A percentile compares a stretch with the other conserved stretches of the same genome.
These are phyloP conservation scores for Aspergillus taichungensis DNA, from an alignment of 495 filamentous ascomycete genomes.

Conservation along the genomic window DNA sequence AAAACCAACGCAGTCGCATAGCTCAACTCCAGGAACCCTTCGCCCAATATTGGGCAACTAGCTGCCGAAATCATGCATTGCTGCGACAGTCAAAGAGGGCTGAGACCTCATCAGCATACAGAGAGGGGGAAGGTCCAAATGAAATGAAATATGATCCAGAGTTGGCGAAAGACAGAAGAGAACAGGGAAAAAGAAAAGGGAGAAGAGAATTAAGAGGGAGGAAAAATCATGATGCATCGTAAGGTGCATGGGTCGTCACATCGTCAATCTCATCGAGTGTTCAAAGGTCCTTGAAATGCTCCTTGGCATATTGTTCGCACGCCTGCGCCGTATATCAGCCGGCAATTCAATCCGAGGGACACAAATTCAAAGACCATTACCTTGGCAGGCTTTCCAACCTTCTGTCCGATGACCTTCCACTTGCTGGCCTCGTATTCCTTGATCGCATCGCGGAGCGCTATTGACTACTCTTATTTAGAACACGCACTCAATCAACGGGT, in stretches of 20 bases:
- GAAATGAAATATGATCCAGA: constrained; percentile 11
- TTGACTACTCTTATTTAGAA: constrained; percentile 50
- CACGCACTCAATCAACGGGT: constrained; percentile 4
- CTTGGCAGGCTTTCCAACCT: constrained; percentile 97
- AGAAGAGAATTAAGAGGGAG: constrained; percentile 21
- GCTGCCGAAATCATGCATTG: constrained; percentile 1
- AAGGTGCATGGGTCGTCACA: constrained; percentile 25
- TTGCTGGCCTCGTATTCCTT: constrained; percentile 98
- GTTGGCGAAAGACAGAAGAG: too few relatives aligned
- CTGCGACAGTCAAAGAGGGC: background rate
- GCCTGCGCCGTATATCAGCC: constrained; percentile 47
- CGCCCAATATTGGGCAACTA: constrained; percentile 11
- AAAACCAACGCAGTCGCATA: constrained; percentile 7
- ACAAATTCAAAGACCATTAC: constrained; percentile 26
- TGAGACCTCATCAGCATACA: background rate
- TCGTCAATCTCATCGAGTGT: constrained; percentile 26
- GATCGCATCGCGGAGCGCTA: constrained; percentile 82
- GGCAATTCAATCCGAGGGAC: background rate
- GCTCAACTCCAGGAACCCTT: constrained; percentile 21
- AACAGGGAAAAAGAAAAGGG: constrained; percentile 3
- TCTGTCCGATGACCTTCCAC: constrained; percentile 94
- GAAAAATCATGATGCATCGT: constrained; percentile 17
- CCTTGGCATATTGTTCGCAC: constrained; percentile 97
- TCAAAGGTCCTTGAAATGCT: constrained; percentile 67
- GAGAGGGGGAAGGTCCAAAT: background rate